Evolutionary conservation across 1,284 basidiomycete genomes (phyloP), one percentile per base, ranked within the genome.

Genomic region (Xerocomus cyaneibrunnescens): DNA sequence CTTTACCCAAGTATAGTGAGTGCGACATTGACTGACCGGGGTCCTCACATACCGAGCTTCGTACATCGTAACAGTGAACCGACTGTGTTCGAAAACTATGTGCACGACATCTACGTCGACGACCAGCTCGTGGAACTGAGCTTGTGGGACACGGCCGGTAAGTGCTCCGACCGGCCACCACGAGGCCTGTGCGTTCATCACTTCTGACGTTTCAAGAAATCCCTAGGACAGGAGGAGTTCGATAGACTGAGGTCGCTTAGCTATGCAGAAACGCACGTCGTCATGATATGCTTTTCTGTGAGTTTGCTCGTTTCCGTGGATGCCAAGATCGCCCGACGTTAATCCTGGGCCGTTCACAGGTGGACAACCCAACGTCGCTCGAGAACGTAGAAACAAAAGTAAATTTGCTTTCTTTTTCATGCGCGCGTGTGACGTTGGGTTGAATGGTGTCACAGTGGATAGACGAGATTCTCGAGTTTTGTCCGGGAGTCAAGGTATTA

Each of bases 101-200:
- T 95, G 7, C 90, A 94, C 66, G 87, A 91, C 57, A 71, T 94
- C 41, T 79, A 80, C 56, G 81, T 97, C 22, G 92, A 94, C 52
- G 90, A 90, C 30, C 86, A 90, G 59, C 68, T 81, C 19, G 85
- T 98, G 12, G 95, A 98, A 66, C 76, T 98, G 43, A 92, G 92
- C 64, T 68, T 98, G 52, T 98, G 95, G 95, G 96, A 98, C 69
- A 98, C 95, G 36, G 95, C 95, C 34, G 93, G 93, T 92, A 63
- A 59, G 83, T 74, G 47, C 41, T 35, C 25, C 40, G 28, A 35
- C 32, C 36, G 48, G 17, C 46, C 41, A 35, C 19, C 30, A 21
- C 44, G 19, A 42, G 48, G 47, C 43, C 41, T 40, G 44, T 40
- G 44, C 43, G 51, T 57, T 57, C 52, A 56, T 38, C 44, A 48